These are phyloP conservation scores for Neonectria punicea DNA, from an alignment of 2,329 filamentous ascomycete genomes.

Conservation along the genomic window DNA sequence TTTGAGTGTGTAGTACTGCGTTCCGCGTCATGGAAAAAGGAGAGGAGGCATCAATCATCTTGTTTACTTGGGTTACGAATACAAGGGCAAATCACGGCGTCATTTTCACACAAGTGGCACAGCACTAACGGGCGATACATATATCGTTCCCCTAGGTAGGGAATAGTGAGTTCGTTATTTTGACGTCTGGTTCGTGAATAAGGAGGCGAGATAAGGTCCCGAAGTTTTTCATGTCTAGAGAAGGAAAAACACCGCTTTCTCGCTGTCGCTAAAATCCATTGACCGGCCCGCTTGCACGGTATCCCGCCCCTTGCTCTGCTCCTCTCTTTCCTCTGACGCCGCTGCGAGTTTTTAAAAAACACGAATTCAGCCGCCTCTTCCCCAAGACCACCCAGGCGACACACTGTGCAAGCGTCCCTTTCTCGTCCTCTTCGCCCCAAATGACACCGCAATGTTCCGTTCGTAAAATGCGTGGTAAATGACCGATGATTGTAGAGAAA, in stretches of 20 bases:
- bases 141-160: constrained; percentile 11
- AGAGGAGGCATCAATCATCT: not conserved
- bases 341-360: constrained; percentile 31
- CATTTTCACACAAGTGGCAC: not conserved
- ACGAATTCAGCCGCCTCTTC: constrained; percentile 8
- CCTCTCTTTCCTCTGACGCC: constrained; percentile 11
- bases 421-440: constrained; percentile 1
- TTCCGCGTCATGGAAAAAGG: not conserved
- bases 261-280: constrained; percentile 34
- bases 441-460: constrained; percentile 25
- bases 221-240: constrained; percentile 32
- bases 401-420: not conserved
- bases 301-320: constrained; percentile 22
- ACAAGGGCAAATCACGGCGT: too few species aligned
- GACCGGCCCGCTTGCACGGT: constrained; percentile 31
- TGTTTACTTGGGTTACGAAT: not conserved
- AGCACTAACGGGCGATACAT: not conserved
- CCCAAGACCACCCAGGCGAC: not conserved
- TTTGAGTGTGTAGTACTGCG: not conserved
- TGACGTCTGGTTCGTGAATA: constrained; percentile 36
- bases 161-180: constrained; percentile 23
- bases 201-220: constrained; percentile 24
- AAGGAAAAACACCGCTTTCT: constrained; percentile 34
- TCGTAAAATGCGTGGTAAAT: constrained; percentile 40
- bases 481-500: constrained; percentile 37